phyloP scores from a whole-genome alignment of 495 filamentous ascomycete genomes.

The Aspergillus ostianus region DNA sequence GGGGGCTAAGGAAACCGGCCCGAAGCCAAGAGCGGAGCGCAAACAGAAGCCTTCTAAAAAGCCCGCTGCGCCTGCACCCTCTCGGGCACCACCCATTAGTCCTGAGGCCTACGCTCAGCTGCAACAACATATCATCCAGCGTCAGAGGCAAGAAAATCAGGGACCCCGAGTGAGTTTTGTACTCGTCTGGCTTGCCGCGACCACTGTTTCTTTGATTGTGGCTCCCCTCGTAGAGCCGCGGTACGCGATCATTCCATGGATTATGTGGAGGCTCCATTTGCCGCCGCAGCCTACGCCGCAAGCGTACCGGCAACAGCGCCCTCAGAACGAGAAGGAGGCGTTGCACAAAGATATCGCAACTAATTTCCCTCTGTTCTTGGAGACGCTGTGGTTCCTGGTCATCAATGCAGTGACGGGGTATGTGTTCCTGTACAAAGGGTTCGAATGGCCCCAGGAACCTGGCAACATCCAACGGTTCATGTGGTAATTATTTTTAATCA shows the following conservation, averaged over 20 bases:
- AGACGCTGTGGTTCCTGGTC: constrained; percentile 74
- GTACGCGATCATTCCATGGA: constrained; percentile 94
- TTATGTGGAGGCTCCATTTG: constrained; percentile 85
- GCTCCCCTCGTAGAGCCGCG: constrained; percentile 92
- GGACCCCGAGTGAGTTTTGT: constrained; percentile 51
- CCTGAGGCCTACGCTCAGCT: constrained; percentile 35
- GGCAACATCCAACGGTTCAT: constrained; percentile 87
- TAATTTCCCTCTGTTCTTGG: constrained; percentile 55
- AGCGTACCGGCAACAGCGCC: constrained; percentile 24
- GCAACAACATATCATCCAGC: constrained; percentile 33
- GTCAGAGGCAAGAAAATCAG: constrained; percentile 32
- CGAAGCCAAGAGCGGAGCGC: constrained; percentile 24
- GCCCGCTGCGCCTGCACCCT: constrained; percentile 7
- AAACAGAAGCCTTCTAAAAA: constrained; percentile 29
- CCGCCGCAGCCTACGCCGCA: constrained; percentile 45
- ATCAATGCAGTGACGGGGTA: constrained; percentile 76
- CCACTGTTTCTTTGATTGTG: constrained; percentile 72
- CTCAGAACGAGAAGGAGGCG: constrained; percentile 23
- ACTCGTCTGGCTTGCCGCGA: constrained; percentile 69
- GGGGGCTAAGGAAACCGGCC: constrained; percentile 24
- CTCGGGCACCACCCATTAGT: constrained; percentile 24
- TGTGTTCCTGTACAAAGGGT: constrained; percentile 75
- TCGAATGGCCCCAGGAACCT: constrained; percentile 77
- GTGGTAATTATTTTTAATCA: constrained; percentile 58
- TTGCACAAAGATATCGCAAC: constrained; percentile 29